Conservation (phyloP, 139 green algal genomes). For the Protoeuglena noctilucae region DNA sequence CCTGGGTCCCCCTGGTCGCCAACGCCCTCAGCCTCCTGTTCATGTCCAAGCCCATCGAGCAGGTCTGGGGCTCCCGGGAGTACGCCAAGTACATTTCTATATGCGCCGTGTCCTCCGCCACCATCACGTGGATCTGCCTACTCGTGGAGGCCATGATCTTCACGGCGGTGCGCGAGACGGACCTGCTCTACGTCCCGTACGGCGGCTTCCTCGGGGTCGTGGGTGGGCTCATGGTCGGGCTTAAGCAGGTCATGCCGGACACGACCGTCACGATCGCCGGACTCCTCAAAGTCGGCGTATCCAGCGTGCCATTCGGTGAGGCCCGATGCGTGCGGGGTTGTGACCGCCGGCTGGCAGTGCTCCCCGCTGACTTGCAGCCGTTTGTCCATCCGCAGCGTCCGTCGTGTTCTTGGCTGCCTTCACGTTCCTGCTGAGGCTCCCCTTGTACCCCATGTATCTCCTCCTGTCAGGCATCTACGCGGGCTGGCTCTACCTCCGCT, state of each 20-base stretch:
- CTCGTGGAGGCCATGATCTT: too few relatives aligned
- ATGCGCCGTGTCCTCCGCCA: background rate
- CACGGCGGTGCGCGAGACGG: too few relatives aligned
- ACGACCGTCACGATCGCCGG: constrained; percentile 60
- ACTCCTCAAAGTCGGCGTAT: constrained; percentile 44
- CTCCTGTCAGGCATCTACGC: constrained; percentile 52
- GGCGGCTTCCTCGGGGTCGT: constrained; percentile 73
- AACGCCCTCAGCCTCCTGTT: constrained; percentile 15
- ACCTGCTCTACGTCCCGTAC: constrained; percentile 54
- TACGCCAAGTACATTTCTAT: constrained; percentile 30
- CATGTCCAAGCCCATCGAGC: constrained; percentile 13
- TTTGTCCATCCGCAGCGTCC: too few relatives aligned
- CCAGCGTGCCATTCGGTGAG: too few relatives aligned
- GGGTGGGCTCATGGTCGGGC: constrained; percentile 60
- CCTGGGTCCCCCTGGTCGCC: constrained; percentile 15
- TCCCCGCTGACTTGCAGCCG: too few relatives aligned
- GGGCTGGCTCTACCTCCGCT: constrained; percentile 81
- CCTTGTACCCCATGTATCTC: constrained; percentile 43
- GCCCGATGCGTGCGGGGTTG: background rate
- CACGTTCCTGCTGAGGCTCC: constrained; percentile 7
- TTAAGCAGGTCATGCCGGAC: constrained; percentile 86
- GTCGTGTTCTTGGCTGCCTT: constrained; percentile 17
- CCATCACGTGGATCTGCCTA: background rate
- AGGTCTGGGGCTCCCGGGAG: constrained; percentile 23
- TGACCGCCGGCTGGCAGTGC: constrained; percentile 12